Evolutionary conservation across 2,329 filamentous ascomycete genomes (phyloP).

Genomic region (Alternaria conjuncta): DNA sequence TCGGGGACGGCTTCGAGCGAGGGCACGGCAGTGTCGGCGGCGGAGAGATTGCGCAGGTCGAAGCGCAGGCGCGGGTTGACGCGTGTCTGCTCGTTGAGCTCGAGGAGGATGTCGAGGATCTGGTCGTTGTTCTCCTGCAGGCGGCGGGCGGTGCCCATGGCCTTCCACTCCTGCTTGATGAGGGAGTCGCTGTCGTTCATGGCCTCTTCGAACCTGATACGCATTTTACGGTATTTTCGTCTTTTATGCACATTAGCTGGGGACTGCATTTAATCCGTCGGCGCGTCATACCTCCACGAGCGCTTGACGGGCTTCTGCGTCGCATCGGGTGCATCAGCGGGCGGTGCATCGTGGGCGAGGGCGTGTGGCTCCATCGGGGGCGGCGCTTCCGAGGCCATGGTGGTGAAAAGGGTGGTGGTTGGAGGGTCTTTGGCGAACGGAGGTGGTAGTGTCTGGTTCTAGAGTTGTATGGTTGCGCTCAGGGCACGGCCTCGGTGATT

Average conservation of each 20-base stretch:
- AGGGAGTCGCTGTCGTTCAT: slow-evolving; percentile 83
- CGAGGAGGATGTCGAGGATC: slow-evolving; percentile 84
- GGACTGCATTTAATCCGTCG: neutral
- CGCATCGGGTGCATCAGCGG: slow-evolving; percentile 23
- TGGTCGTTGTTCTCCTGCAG: slow-evolving; percentile 92
- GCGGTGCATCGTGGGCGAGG: slow-evolving; percentile 6
- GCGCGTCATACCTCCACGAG: slow-evolving; percentile 45
- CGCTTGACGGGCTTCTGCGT: slow-evolving; percentile 44
- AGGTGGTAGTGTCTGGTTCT: neutral
- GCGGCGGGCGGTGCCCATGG: slow-evolving; percentile 79
- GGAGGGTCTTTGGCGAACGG: neutral
- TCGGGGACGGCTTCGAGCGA: slow-evolving; percentile 31
- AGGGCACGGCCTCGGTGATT: slow-evolving; percentile 14
- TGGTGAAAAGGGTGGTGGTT: slow-evolving; percentile 9
- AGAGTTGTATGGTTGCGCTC: slow-evolving; percentile 8
- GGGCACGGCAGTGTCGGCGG: slow-evolving; percentile 35
- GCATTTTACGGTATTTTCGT: slow-evolving; percentile 97
- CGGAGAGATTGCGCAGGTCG: slow-evolving; percentile 63
- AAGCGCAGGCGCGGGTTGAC: slow-evolving; percentile 77
- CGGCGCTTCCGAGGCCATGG: slow-evolving; percentile 40
- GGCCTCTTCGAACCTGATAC: slow-evolving; percentile 75
- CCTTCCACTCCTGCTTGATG: slow-evolving; percentile 81
- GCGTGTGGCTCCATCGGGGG: slow-evolving; percentile 13
- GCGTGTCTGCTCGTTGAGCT: slow-evolving; percentile 84
- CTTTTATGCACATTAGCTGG: slow-evolving; percentile 26